These are phyloP conservation scores for Aspergillus brasiliensis DNA, from an alignment of 2,329 filamentous ascomycete species.

Conservation along the genomic window DNA sequence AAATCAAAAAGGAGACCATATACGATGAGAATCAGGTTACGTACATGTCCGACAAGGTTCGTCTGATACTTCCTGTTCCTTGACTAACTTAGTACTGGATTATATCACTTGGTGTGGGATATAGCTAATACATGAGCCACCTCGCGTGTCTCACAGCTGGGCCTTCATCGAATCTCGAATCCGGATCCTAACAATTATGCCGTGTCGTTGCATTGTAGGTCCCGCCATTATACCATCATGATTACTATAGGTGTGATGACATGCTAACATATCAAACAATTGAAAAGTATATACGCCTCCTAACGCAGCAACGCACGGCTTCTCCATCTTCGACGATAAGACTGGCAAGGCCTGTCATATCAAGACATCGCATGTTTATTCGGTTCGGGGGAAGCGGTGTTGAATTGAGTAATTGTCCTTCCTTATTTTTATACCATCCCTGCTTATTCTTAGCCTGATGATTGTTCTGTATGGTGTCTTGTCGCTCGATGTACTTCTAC, in stretches of 20 bases:
- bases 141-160: conserved; percentile 56
- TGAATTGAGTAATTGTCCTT: background rate
- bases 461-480: background rate
- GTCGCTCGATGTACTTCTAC: background rate
- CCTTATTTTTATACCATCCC: background rate
- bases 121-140: conserved; percentile 1
- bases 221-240: background rate
- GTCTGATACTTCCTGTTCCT: conserved; percentile 6
- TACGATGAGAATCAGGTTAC: conserved; percentile 74
- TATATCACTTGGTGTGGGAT: background rate
- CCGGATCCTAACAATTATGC: conserved; percentile 70
- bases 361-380: conserved; percentile 71
- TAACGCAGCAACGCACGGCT: conserved; percentile 80
- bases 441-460: background rate
- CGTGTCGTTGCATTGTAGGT: conserved; percentile 75
- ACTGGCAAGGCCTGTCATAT: conserved; percentile 76
- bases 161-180: conserved; percentile 81
- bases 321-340: conserved; percentile 75
- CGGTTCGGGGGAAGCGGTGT: conserved; percentile 51
- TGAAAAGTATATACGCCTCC: conserved; percentile 75
- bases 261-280: background rate
- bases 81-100: too few species aligned
- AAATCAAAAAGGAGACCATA: conserved; percentile 66
- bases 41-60: conserved; percentile 79
- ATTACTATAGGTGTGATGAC: background rate